These are phyloP conservation scores for Ophiocordyceps camponoti-floridani DNA, from an alignment of 2,329 filamentous ascomycete genomes.

Conservation along the genomic window DNA sequence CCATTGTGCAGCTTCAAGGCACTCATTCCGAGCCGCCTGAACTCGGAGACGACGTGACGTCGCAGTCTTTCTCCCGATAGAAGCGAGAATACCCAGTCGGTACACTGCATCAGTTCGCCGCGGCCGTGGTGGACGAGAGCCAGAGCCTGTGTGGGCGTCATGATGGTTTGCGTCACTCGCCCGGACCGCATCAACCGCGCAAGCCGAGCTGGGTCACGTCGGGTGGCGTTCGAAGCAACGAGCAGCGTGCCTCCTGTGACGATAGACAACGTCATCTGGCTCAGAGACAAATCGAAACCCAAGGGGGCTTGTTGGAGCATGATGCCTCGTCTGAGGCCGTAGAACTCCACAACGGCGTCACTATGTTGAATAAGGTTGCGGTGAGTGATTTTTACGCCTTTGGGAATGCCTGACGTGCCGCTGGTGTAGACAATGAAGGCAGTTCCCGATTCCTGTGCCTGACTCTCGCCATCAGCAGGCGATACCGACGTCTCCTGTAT, in stretches of 20 bases:
- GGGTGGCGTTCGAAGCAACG: slow-evolving; percentile 7
- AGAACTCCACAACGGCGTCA: background rate
- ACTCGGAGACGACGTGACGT: slow-evolving; percentile 1
- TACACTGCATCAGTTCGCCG: slow-evolving; percentile 5
- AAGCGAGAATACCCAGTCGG: slow-evolving; percentile 7
- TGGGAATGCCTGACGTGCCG: background rate
- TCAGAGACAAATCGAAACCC: slow-evolving; percentile 8
- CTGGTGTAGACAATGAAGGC: slow-evolving; percentile 1
- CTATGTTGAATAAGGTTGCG: background rate
- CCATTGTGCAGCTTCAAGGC: slow-evolving; percentile 6
- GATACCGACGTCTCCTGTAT: background rate
- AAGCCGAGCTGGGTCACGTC: slow-evolving; percentile 8
- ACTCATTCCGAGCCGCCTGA: slow-evolving; percentile 1
- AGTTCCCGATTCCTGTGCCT: background rate
- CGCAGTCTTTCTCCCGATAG: slow-evolving; percentile 8
- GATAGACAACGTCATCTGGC: slow-evolving; percentile 7
- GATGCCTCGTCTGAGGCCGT: background rate
- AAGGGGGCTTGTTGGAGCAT: background rate
- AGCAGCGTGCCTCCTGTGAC: slow-evolving; percentile 7
- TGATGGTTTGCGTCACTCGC: slow-evolving; percentile 7
- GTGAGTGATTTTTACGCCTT: background rate
- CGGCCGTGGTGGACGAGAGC: slow-evolving; percentile 8
- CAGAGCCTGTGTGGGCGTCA: slow-evolving; percentile 8
- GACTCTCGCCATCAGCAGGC: background rate
- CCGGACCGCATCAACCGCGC: slow-evolving; percentile 8